phyloP scores from a whole-genome alignment of 192 early-diverging fungal genomes.

The Piromyces sp. region DNA sequence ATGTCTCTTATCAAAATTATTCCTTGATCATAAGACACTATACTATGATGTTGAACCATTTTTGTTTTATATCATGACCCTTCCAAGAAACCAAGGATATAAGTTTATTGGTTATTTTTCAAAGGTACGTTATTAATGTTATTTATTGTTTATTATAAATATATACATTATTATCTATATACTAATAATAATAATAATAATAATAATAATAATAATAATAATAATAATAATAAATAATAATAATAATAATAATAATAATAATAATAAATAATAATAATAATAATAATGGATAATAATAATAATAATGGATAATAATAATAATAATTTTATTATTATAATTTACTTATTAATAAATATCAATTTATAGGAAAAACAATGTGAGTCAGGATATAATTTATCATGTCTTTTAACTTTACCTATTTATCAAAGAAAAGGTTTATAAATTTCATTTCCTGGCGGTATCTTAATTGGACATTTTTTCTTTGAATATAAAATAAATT shows the following conservation, averaged over 20 bases:
- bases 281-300: too few relatives aligned
- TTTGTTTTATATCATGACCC: slow-evolving; percentile 75
- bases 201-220: too few relatives aligned
- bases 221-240: too few relatives aligned
- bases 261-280: too few relatives aligned
- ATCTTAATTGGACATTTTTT: slow-evolving; percentile 54
- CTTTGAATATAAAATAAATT: slow-evolving; percentile 2
- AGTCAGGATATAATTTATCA: slow-evolving; percentile 70
- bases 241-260: too few relatives aligned
- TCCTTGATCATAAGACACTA: slow-evolving; percentile 90
- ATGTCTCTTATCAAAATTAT: slow-evolving; percentile 81
- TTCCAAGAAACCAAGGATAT: slow-evolving; percentile 23
- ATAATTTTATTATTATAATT: too few relatives aligned
- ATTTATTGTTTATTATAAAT: too few relatives aligned
- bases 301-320: too few relatives aligned
- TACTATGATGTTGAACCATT: slow-evolving; percentile 92
- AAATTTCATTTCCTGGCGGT: slow-evolving; percentile 71
- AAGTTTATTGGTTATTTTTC: slow-evolving; percentile 88
- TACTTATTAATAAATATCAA: too few relatives aligned
- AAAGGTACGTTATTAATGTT: too few relatives aligned
- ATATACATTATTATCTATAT: too few relatives aligned
- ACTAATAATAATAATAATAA: too few relatives aligned
- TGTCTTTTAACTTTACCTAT: slow-evolving; percentile 80
- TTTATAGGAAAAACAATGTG: slow-evolving; percentile 60
- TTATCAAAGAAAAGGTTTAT: slow-evolving; percentile 66